phyloP scores from a whole-genome alignment of 108 stramenopile genomes.

The Nitzschia palea region DNA sequence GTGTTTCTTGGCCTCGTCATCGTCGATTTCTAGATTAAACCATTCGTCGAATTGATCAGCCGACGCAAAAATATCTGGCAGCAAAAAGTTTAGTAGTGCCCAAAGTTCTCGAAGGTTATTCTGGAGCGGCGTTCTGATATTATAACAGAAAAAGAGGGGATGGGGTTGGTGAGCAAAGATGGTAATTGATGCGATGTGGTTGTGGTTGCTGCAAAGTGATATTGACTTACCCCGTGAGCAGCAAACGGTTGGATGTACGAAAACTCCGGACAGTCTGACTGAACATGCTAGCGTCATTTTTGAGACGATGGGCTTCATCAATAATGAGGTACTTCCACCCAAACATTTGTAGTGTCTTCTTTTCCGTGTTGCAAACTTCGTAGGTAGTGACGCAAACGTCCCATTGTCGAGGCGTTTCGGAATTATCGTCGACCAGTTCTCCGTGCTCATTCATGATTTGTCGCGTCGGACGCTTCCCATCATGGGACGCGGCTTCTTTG shows the following conservation, averaged over 20 bases:
- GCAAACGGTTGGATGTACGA: conserved; percentile 87
- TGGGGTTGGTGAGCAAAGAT: not conserved
- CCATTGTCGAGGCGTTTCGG: conserved; percentile 83
- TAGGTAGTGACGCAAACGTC: conserved; percentile 98
- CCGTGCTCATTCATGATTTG: conserved; percentile 66
- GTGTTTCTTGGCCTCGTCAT: conserved; percentile 87
- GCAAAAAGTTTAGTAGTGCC: conserved; percentile 93
- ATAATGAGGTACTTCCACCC: conserved; percentile 97
- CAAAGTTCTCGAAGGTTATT: conserved; percentile 87
- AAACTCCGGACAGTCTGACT: conserved; percentile 88
- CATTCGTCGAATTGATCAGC: conserved; percentile 94
- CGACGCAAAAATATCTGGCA: conserved; percentile 86
- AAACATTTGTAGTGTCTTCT: conserved; percentile 74
- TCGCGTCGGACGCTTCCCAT: conserved; percentile 69
- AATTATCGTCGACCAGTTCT: conserved; percentile 82
- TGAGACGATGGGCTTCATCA: conserved; percentile 98
- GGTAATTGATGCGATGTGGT: not conserved
- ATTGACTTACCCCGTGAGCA: conserved; percentile 85
- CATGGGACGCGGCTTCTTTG: conserved; percentile 77
- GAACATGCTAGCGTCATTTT: conserved; percentile 93
- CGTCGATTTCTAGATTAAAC: conserved; percentile 90
- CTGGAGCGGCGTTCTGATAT: conserved; percentile 92
- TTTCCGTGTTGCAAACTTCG: conserved; percentile 93
- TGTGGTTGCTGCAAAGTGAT: not conserved
- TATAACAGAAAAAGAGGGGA: not conserved